Conservation (phyloP, 2,329 filamentous ascomycete genomes). For the Aspergillus vadensis region DNA sequence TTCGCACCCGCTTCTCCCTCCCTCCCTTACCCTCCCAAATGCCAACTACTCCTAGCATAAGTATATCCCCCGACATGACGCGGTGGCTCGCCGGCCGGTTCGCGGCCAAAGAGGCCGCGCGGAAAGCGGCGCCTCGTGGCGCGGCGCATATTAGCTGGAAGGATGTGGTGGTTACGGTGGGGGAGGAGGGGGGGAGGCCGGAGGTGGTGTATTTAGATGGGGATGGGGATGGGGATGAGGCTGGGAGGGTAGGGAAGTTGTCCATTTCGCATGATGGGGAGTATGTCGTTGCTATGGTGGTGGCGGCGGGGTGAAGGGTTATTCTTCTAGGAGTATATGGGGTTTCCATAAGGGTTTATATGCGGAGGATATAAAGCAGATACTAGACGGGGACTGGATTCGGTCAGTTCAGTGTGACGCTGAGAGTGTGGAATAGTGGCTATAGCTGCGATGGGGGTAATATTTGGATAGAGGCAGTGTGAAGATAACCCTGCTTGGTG, state of each 20-base stretch:
- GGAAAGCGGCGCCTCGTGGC: constrained; percentile 65
- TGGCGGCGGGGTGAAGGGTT: constrained; percentile 40
- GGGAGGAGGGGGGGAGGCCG: constrained; percentile 32
- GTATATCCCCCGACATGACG: constrained; percentile 37
- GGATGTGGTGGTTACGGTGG: constrained; percentile 54
- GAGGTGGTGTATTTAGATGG: constrained; percentile 41
- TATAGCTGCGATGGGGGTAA: neutral
- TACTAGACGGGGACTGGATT: too few species aligned
- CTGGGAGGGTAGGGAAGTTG: constrained; percentile 60
- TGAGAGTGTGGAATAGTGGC: too few species aligned
- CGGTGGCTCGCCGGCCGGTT: constrained; percentile 57
- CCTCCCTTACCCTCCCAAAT: neutral
- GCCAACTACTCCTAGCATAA: neutral
- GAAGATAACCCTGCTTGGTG: neutral
- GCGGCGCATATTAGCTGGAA: constrained; percentile 63
- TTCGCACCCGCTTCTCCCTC: constrained; percentile 36
- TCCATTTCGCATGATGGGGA: constrained; percentile 88
- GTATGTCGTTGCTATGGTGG: constrained; percentile 62
- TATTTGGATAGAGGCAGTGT: neutral
- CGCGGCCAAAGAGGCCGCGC: constrained; percentile 73
- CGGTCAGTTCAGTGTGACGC: too few species aligned
- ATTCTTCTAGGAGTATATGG: neutral
- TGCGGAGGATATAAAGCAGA: too few species aligned
- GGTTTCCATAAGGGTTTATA: neutral
- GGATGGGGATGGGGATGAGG: constrained; percentile 1